phyloP scores from a whole-genome alignment of 306 rosid species.

The Chamaecrista fasciculata region DNA sequence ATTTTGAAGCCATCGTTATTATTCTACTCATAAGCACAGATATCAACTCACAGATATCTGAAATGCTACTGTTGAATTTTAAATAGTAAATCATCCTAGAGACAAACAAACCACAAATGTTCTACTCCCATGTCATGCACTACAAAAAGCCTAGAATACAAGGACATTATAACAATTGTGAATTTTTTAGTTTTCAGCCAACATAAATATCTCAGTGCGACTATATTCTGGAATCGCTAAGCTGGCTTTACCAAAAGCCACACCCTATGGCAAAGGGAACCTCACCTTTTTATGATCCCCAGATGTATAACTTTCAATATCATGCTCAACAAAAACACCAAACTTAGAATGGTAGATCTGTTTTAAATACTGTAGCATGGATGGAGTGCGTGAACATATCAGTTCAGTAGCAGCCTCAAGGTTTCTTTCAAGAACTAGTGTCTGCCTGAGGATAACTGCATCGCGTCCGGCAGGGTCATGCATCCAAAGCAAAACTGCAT shows the following conservation, averaged over 20 bases:
- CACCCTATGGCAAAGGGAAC: conserved; percentile 14
- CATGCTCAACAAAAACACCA: conserved; percentile 52
- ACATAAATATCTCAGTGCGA: not conserved
- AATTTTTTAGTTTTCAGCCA: conserved; percentile 4
- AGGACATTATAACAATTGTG: not conserved
- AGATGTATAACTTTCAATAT: conserved; percentile 50
- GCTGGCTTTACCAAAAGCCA: not conserved
- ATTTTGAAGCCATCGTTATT: not conserved
- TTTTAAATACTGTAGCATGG: conserved; percentile 73
- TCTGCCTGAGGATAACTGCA: conserved; percentile 48
- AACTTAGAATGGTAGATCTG: conserved; percentile 57
- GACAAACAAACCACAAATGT: conserved; percentile 13
- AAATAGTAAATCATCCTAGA: not conserved
- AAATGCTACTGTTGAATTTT: not conserved
- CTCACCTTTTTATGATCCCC: conserved; percentile 69
- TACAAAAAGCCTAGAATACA: not conserved
- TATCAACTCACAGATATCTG: conserved; percentile 15
- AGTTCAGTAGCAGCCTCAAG: conserved; percentile 74
- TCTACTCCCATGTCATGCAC: conserved; percentile 8
- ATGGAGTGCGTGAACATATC: conserved; percentile 69
- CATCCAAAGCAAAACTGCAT: conserved; percentile 73
- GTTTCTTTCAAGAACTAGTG: conserved; percentile 24
- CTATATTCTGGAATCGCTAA: not conserved
- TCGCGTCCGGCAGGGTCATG: conserved; percentile 76
- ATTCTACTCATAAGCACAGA: too few relatives aligned